These are phyloP conservation scores for Copromyces sp. DNA, from an alignment of 495 filamentous ascomycete genomes.

Conservation along the genomic window DNA sequence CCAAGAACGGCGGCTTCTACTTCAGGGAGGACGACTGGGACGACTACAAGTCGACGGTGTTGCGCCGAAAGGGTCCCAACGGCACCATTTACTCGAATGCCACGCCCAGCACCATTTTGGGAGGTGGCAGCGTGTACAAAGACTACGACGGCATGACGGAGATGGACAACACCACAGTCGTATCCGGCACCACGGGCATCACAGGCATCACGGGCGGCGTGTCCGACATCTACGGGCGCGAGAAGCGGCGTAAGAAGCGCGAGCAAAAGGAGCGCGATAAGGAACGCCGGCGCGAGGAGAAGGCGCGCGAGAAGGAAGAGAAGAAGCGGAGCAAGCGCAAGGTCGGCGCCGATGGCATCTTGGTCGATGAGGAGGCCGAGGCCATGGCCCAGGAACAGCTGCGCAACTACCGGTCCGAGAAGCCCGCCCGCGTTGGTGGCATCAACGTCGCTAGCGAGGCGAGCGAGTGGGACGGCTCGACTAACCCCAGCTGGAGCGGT, in stretches of 20 bases:
- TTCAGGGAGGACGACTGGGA: conserved; percentile 87
- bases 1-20: conserved; percentile 86
- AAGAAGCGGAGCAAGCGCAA: conserved; percentile 31
- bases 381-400: conserved; percentile 50
- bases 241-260: conserved; percentile 36
- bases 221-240: conserved; percentile 35
- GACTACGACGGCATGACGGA: conserved; percentile 51
- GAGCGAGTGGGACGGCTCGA: conserved; percentile 56
- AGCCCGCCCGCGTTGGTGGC: conserved; percentile 72
- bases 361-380: conserved; percentile 52
- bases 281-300: conserved; percentile 35
- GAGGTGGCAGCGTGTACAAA: conserved; percentile 65
- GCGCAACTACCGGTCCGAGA: conserved; percentile 73
- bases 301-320: conserved; percentile 35
- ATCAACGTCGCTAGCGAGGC: conserved; percentile 70
- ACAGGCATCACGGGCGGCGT: conserved; percentile 39
- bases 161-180: conserved; percentile 25
- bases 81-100: conserved; percentile 71
- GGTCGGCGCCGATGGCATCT: conserved; percentile 32
- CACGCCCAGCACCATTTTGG: conserved; percentile 69
- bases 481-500: conserved; percentile 37
- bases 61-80: conserved; percentile 85
- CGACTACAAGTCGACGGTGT: conserved; percentile 92
- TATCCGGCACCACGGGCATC: conserved; percentile 32
- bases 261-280: conserved; percentile 41